Percentiles rank a stretch among this genome's conserved stretches.
Conservation (phyloP, 1,284 basidiomycete genomes). For the Leccinum pachyderme region DNA sequence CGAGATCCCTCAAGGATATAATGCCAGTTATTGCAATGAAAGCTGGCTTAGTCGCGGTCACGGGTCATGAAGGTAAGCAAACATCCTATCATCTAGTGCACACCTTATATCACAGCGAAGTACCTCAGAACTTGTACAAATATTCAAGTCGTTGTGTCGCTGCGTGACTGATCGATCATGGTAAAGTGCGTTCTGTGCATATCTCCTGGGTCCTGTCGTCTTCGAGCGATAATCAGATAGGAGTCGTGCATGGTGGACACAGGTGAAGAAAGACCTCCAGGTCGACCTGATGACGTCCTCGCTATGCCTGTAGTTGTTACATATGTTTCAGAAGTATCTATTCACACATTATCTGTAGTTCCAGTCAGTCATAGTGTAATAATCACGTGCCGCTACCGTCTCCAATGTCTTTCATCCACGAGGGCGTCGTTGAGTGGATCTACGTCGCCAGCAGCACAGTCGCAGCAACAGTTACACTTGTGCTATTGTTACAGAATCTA, state of each 20-base stretch:
- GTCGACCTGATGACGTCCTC: too few relatives aligned
- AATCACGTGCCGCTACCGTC: too few relatives aligned
- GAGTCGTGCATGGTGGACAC: neutral
- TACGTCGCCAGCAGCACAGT: neutral
- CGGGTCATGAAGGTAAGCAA: neutral
- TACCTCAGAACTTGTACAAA: too few relatives aligned
- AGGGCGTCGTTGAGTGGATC: neutral
- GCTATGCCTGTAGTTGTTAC: too few relatives aligned
- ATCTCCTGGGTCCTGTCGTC: neutral
- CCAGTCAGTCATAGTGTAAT: too few relatives aligned
- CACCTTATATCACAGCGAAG: too few relatives aligned
- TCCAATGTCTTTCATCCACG: neutral
- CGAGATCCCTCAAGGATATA: neutral
- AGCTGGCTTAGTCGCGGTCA: too few relatives aligned
- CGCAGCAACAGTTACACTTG: neutral
- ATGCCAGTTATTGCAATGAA: neutral
- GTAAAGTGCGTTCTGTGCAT: neutral
- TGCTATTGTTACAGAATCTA: neutral
- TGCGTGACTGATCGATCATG: too few relatives aligned
- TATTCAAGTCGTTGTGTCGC: too few relatives aligned
- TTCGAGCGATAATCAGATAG: neutral
- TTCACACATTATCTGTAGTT: too few relatives aligned
- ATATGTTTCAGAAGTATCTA: too few relatives aligned
- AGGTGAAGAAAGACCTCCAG: neutral
- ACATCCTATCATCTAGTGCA: neutral